A percentile compares a stretch with the other conserved stretches of the same genome.
Evolutionary conservation across 139 green algal species (phyloP).

Genomic region (Coelastrella sp.): DNA sequence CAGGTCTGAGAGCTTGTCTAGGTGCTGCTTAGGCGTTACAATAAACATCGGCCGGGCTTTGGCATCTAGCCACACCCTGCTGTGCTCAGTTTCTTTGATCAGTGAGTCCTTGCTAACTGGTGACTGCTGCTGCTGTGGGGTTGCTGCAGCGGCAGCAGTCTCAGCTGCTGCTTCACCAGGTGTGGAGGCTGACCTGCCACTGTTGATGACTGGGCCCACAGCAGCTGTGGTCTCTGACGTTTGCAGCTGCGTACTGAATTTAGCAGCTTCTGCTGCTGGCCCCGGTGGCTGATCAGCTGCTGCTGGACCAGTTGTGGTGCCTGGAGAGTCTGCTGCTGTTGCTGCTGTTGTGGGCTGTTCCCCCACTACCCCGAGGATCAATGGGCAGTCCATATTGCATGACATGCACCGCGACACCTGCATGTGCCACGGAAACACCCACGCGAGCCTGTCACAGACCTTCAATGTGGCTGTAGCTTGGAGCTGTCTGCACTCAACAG

Average conservation of each 20-base stretch:
- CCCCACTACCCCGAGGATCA: background rate
- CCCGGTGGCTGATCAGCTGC: background rate
- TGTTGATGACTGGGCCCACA: background rate
- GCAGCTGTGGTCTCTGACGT: background rate
- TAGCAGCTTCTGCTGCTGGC: background rate
- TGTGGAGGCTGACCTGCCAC: too few relatives aligned
- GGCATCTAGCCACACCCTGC: slow-evolving; percentile 23
- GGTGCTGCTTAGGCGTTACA: slow-evolving; percentile 9
- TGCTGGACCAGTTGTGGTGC: background rate
- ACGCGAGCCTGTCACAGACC: background rate
- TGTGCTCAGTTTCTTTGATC: background rate
- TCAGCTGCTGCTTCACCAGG: too few relatives aligned
- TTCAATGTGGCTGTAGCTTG: background rate
- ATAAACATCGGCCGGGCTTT: slow-evolving; percentile 33
- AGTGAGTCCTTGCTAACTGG: background rate
- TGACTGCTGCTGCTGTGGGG: background rate
- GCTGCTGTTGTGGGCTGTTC: slow-evolving; percentile 24
- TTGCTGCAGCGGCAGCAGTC: background rate
- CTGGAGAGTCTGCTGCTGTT: slow-evolving; percentile 29
- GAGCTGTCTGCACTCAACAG: background rate
- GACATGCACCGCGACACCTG: slow-evolving; percentile 39
- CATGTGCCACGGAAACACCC: background rate
- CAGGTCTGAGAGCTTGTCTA: slow-evolving; percentile 24
- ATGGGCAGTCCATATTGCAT: slow-evolving; percentile 27
- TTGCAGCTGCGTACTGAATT: too few relatives aligned